phyloP scores from a whole-genome alignment of 2,329 filamentous ascomycete species.

The Tolypocladium amazonense region DNA sequence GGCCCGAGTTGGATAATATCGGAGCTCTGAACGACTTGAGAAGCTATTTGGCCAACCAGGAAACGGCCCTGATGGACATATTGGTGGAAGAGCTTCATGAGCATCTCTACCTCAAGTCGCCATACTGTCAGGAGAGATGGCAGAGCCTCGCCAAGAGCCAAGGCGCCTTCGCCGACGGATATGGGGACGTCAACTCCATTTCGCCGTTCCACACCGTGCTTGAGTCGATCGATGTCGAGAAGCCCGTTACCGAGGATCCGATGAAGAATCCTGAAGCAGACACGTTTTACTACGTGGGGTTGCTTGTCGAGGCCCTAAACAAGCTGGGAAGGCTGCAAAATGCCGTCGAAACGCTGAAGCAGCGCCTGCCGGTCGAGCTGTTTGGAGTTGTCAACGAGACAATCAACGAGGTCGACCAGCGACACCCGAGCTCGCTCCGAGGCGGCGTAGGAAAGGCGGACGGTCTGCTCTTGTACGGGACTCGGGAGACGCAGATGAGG shows the following conservation, averaged over 20 bases:
- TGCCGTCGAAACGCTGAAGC: conserved; percentile 83
- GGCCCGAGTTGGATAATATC: conserved; percentile 83
- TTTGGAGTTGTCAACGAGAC: conserved; percentile 93
- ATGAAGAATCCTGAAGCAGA: conserved; percentile 91
- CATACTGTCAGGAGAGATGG: conserved; percentile 95
- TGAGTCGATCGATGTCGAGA: conserved; percentile 50
- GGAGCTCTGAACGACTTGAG: conserved; percentile 79
- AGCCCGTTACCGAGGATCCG: conserved; percentile 67
- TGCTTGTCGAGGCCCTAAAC: conserved; percentile 82
- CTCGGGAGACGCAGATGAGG: conserved; percentile 63
- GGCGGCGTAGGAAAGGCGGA: conserved; percentile 42
- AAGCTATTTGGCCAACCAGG: conserved; percentile 85
- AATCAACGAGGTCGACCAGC: conserved; percentile 84
- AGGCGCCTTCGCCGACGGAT: conserved; percentile 38
- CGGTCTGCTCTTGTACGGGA: conserved; percentile 52
- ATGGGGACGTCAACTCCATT: conserved; percentile 32
- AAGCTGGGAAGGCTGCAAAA: conserved; percentile 78
- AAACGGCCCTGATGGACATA: conserved; percentile 85
- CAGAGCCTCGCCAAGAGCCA: conserved; percentile 67
- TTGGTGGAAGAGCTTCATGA: conserved; percentile 95
- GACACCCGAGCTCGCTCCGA: conserved; percentile 73
- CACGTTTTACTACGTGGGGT: conserved; percentile 83
- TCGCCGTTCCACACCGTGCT: conserved; percentile 49
- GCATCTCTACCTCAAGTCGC: conserved; percentile 93
- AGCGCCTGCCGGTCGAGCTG: conserved; percentile 84